Evolutionary conservation across 1,284 basidiomycete genomes (phyloP), one percentile per base, ranked within the genome.

Genomic region (Pyrrhoderma noxium): DNA sequence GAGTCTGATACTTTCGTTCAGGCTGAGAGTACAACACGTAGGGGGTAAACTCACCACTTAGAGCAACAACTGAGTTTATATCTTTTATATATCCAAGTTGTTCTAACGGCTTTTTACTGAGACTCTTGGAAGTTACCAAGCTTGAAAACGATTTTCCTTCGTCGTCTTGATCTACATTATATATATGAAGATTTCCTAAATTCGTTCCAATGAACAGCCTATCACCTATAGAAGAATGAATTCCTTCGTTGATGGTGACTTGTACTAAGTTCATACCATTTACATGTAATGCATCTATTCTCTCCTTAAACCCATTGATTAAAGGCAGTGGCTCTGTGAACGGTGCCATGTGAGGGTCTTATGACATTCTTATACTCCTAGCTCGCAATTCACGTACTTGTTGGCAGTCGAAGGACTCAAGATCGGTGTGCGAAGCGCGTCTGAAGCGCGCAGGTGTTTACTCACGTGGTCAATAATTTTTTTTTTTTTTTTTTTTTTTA

Each of bases 11-110:
- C 65, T 60, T 2, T 65, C 14, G n/a, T 18, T 22, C 22, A 44
- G 23, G 37, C 43, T 19, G n/a, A n/a, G n/a, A n/a, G n/a, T 49
- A 1, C 38, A 5, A n/a, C n/a, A 27, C 5, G 31, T 43, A n/a
- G 18, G 38, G 7, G 21, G 5, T 38, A 14, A 54, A 67, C 77
- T 53, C 57, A 90, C 93, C 92, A 16, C 89, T 86, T 1, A 96
- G 75, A 7, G 89, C 75, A 3, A 89, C 82, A 23, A 97, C 71
- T 8, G 87, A 85, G 58, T 89, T 85, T 13, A 89, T 77, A 59
- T 91, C 89, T 57, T 85, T 84, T 57, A 97, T 76, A 47, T 86
- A 85, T 2, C 83, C 89, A 3, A 97, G 70, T 62, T 92, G 91
- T 52, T 97, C 93, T 39, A 98, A 89, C 9, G 86, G 74, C 58